Conservation (phyloP, 495 filamentous ascomycete genomes). For the Evansstolkia leycettana region DNA sequence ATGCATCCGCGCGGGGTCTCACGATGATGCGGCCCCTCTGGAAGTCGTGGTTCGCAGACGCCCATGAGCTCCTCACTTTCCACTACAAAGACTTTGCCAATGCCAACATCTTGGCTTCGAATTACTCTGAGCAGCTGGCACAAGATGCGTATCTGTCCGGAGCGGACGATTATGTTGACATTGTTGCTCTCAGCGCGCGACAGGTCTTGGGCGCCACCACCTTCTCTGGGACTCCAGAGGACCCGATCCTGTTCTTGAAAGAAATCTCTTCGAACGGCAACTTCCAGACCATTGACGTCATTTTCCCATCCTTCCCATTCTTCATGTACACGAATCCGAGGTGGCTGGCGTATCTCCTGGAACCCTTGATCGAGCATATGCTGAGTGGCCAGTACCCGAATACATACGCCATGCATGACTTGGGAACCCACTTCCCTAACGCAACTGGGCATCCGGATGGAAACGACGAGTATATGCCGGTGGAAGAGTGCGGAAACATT, state of each 20-base stretch:
- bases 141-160: conserved; percentile 53
- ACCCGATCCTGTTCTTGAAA: conserved; percentile 81
- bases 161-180: conserved; percentile 51
- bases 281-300: conserved; percentile 92
- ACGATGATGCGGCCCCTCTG: conserved; percentile 80
- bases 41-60: conserved; percentile 57
- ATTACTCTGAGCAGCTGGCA: conserved; percentile 71
- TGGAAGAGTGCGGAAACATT: conserved; percentile 95
- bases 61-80: conserved; percentile 53
- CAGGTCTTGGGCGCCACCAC: conserved; percentile 84
- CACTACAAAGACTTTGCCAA: conserved; percentile 64
- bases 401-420: conserved; percentile 85
- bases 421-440: conserved; percentile 84
- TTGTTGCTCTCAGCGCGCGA: conserved; percentile 77
- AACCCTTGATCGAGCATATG: conserved; percentile 85
- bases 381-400: conserved; percentile 87
- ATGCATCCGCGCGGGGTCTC: conserved; percentile 67
- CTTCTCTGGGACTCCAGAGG: conserved; percentile 76
- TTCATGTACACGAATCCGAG: conserved; percentile 89
- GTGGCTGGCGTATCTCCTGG: conserved; percentile 83
- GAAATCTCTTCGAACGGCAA: conserved; percentile 95
- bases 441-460: conserved; percentile 83
- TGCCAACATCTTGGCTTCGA: conserved; percentile 49
- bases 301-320: conserved; percentile 91
- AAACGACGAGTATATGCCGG: conserved; percentile 89